Conservation (phyloP, 352 stramenopile genomes). For the Peronospora farinosa region DNA sequence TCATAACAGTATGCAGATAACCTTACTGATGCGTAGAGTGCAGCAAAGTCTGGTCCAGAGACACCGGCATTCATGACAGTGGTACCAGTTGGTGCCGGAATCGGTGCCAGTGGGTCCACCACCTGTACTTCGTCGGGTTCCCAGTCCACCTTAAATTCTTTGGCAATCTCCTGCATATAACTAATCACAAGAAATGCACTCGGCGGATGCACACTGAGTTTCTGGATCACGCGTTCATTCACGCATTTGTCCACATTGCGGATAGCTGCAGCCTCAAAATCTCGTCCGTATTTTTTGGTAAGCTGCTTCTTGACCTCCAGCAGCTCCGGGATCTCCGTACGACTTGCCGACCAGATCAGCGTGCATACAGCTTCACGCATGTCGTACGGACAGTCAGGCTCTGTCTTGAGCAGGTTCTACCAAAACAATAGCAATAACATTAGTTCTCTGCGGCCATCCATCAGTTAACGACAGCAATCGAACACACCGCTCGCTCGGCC, state of each 20-base stretch:
- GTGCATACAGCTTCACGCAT: constrained; percentile 90
- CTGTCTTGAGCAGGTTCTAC: constrained; percentile 86
- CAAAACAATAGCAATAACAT: not conserved
- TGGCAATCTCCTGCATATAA: constrained; percentile 94
- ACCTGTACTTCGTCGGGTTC: constrained; percentile 76
- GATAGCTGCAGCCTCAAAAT: constrained; percentile 77
- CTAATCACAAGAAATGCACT: constrained; percentile 91
- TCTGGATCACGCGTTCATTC: constrained; percentile 89
- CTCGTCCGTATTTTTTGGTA: constrained; percentile 86
- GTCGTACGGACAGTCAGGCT: constrained; percentile 90
- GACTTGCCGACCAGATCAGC: constrained; percentile 89
- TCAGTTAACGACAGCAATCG: not conserved
- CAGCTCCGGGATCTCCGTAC: constrained; percentile 91
- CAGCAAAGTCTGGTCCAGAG: constrained; percentile 78
- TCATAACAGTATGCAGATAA: too few relatives aligned
- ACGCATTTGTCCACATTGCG: constrained; percentile 86
- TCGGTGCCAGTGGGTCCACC: constrained; percentile 76
- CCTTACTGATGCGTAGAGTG: constrained; percentile 59
- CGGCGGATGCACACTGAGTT: constrained; percentile 91
- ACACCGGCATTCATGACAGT: constrained; percentile 74
- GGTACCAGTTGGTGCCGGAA: constrained; percentile 83
- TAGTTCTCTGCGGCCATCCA: constrained; percentile 1
- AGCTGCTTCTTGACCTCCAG: constrained; percentile 86
- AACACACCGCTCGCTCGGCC: constrained; percentile 81
- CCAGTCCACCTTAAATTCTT: constrained; percentile 93